Evolutionary conservation across 2,329 filamentous ascomycete genomes (phyloP), one percentile per base, ranked within the genome.

Genomic region (Anthostomella pinea): DNA sequence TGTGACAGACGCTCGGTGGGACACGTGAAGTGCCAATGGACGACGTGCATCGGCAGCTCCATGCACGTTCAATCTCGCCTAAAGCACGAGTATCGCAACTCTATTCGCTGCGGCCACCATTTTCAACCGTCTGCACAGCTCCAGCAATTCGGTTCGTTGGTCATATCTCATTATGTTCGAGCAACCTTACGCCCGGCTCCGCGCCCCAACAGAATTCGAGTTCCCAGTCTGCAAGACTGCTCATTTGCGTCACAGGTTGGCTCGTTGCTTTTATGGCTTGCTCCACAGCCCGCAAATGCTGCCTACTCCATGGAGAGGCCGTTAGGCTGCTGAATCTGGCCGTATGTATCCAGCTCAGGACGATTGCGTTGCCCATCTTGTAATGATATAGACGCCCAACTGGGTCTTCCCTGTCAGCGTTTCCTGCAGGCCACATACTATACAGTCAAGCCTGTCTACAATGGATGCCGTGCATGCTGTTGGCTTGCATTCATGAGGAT

Each of bases 401-500:
- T n/a, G n/a, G n/a, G n/a, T n/a, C n/a, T n/a, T n/a, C n/a, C n/a
- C n/a, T n/a, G n/a, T n/a, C n/a, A n/a, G n/a, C n/a, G 28, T 47
- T 27, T 27, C 27, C 23, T 33, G 38, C 41, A 35, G 35, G 26
- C 25, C 25, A 46, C 39, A 38, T 41, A 35, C 42, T 30, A 42
- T 37, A 43, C 45, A 37, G 40, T 38, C 39, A 38, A 38, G 42
- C 41, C 39, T 30, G 21, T 28, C 48, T 49, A 18, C 19, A 46
- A 46, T 38, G 30, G 46, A 43, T 39, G 11, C 34, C 41, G 19
- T 54, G 49, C 52, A 56, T 53, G 35, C 40, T 33, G 32, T 30
- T 39, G 25, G 39, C 43, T 49, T 45, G 22, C 27, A 48, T 39
- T 38, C n/a, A n/a, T n/a, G n/a, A n/a, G n/a, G n/a, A n/a, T n/a